Conservation (phyloP, 176 grass and related monocot species). For the Musa acuminata region DNA sequence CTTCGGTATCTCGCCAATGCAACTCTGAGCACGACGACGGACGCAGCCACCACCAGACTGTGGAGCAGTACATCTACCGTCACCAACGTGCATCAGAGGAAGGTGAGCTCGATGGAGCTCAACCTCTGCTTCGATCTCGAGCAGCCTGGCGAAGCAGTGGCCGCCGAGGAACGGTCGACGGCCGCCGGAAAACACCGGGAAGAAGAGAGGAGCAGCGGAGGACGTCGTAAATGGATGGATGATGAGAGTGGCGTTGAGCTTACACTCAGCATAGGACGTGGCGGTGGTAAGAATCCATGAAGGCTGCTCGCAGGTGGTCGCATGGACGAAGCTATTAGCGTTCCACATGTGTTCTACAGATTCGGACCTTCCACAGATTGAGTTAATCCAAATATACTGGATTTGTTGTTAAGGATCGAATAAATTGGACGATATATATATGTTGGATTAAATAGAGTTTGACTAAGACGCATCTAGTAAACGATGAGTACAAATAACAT, state of each 20-base stretch:
- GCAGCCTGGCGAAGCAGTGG: background rate
- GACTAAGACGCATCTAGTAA: too few relatives aligned
- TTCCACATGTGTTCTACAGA: too few relatives aligned
- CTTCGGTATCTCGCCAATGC: constrained; percentile 28
- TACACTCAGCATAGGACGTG: constrained; percentile 45
- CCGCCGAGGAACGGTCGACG: background rate
- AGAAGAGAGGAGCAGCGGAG: constrained; percentile 22
- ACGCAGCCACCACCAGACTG: constrained; percentile 21
- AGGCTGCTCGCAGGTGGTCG: too few relatives aligned
- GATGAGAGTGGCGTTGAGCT: constrained; percentile 54
- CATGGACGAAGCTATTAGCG: too few relatives aligned
- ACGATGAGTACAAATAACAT: too few relatives aligned
- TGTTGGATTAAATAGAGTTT: too few relatives aligned
- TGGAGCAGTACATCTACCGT: constrained; percentile 27
- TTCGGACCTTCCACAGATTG: too few relatives aligned
- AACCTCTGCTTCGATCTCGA: constrained; percentile 4
- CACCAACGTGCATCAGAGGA: constrained; percentile 25
- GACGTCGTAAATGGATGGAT: constrained; percentile 22
- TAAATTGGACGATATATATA: too few relatives aligned
- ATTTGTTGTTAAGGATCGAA: too few relatives aligned
- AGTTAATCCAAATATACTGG: too few relatives aligned
- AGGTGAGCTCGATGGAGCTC: constrained; percentile 19
- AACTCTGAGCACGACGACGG: constrained; percentile 30
- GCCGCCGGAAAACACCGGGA: constrained; percentile 25
- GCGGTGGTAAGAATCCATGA: constrained; percentile 23